Evolutionary conservation across 139 green algal genomes (phyloP), one percentile per base, ranked within the genome.

Genomic region (Micractinium conductrix): DNA sequence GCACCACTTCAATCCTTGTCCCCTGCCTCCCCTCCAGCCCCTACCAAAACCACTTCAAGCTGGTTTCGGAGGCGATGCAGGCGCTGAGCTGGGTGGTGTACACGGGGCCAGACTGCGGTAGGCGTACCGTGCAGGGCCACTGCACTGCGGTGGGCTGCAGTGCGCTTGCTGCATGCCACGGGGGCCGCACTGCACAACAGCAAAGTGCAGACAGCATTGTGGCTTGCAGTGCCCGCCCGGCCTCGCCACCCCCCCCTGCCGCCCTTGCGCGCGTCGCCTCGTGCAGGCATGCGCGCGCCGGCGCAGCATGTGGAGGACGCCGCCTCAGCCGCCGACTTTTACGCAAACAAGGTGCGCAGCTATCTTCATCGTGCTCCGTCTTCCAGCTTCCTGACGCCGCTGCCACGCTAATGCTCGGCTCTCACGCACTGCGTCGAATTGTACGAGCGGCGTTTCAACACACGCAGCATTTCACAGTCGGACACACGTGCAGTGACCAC

Each of bases 251-350:
- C 5, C 1, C 7, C 65, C 14, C 65, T 72, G 65, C 33, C 16
- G 9, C 37, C 65, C 44, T 0, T 67, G 0, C n/a, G n/a, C n/a
- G n/a, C n/a, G n/a, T n/a, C n/a, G n/a, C 50, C 22, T 35, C 45
- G 26, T 67, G 85, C 88, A 94, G 95, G 94, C 53, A 91, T 99
- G 84, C 88, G 72, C 24, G 73, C 90, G 24, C 96, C 96, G 7
- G 75, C 88, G 0, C 89, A 94, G 87, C 93, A 96, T 48, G 93
- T 99, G 21, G 86, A 92, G 8, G 95, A 99, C 53, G 83, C 48
- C 40, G 96, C 89, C 93, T 89, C 95, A 28, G 83, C 87, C 24
- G 94, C 96, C 6, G 95, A 99, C 83, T 99, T 99, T 81, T 99
- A 91, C 62, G 86, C 93, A 42, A 99, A 97, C 89, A 99, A 99